Conservation (phyloP, 768 basidiomycete genomes). For the Xerocomellus amylosporus region DNA sequence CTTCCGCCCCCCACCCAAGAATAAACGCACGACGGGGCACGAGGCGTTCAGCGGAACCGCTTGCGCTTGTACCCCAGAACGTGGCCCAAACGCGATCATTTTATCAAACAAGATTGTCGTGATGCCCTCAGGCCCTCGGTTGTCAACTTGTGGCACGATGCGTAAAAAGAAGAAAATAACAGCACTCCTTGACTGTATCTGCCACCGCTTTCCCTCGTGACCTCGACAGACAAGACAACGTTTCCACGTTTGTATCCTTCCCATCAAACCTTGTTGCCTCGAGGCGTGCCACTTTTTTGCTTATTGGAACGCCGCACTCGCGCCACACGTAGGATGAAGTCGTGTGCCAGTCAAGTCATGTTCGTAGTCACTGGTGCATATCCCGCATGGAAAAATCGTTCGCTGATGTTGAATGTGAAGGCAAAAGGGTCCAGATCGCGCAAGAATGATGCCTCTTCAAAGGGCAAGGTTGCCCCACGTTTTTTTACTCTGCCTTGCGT, state of each 20-base stretch:
- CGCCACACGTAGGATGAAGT: slow-evolving; percentile 17
- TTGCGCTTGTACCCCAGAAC: slow-evolving; percentile 27
- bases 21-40: neutral
- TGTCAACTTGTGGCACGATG: neutral
- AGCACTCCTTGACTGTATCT: slow-evolving; percentile 9
- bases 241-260: neutral
- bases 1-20: neutral
- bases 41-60: slow-evolving; percentile 17
- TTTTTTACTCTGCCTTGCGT: neutral
- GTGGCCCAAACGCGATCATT: slow-evolving; percentile 11
- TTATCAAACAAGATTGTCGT: slow-evolving; percentile 2
- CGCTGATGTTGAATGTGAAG: slow-evolving; percentile 19
- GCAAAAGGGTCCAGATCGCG: neutral
- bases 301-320: slow-evolving; percentile 10
- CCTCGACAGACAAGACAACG: slow-evolving; percentile 4
- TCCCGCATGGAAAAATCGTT: slow-evolving; percentile 4
- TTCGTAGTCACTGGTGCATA: neutral
- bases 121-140: neutral
- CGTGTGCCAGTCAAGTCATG: neutral
- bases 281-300: slow-evolving; percentile 20
- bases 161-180: neutral
- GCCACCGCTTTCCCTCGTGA: slow-evolving; percentile 16
- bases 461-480: neutral
- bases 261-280: slow-evolving; percentile 32
- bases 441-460: neutral